Percentiles rank a stretch among this genome's conserved stretches.
phyloP scores from a whole-genome alignment of 257 asterid species.

The Fraxinus quadrangulata region DNA sequence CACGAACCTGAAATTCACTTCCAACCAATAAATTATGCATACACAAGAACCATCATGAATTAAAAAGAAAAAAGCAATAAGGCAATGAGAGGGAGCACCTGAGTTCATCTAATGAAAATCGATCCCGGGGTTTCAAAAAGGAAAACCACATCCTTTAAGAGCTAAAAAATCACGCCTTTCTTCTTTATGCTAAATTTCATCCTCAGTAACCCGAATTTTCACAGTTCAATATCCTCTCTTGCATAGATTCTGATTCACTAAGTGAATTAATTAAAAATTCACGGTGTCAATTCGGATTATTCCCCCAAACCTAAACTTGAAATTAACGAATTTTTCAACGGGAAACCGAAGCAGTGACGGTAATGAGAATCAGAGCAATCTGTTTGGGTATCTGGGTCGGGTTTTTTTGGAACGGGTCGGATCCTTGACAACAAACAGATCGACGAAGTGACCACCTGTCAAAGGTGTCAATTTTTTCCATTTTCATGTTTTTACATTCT shows the following conservation, averaged over 20 bases:
- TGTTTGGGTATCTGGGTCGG: conserved; percentile 30
- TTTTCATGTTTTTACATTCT: no score
- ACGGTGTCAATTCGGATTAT: not conserved
- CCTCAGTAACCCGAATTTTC: conserved; percentile 26
- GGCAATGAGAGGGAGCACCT: conserved; percentile 46
- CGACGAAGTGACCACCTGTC: conserved; percentile 37
- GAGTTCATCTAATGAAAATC: conserved; percentile 91
- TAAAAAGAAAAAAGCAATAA: not conserved
- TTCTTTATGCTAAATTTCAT: conserved; percentile 41
- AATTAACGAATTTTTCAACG: not conserved
- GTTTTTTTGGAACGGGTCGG: conserved; percentile 30
- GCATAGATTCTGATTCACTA: conserved; percentile 5
- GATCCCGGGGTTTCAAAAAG: conserved; percentile 93
- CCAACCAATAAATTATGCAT: conserved; percentile 11
- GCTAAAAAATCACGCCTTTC: conserved; percentile 44
- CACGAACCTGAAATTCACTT: not conserved
- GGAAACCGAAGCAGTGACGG: no score
- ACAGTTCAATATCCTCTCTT: conserved; percentile 15
- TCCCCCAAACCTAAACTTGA: conserved; percentile 19
- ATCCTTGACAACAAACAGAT: conserved; percentile 19
- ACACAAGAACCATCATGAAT: not conserved
- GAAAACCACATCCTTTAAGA: conserved; percentile 84
- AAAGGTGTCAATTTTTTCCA: not conserved
- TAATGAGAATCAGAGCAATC: not conserved
- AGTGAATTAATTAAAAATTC: not conserved